Percentiles rank a stretch among this genome's conserved stretches.
Evolutionary conservation across 2,329 filamentous ascomycete genomes (phyloP).

Genomic region (Fusarium sp.): DNA sequence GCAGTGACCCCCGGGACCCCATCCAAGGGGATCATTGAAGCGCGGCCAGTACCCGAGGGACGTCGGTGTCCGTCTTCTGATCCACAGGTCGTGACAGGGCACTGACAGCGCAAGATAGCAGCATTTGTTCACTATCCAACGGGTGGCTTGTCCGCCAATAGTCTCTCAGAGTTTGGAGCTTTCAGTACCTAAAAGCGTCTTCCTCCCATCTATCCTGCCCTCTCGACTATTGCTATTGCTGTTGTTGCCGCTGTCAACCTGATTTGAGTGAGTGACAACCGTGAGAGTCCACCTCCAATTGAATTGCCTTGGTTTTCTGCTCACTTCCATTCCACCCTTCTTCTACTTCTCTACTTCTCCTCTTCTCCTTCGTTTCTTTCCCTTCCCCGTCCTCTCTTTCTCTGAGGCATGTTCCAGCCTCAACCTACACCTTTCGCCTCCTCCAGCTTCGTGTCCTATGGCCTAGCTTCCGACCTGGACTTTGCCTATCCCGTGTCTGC

Average conservation of each 20-base stretch:
- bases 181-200: slow-evolving; percentile 36
- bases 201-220: slow-evolving; percentile 16
- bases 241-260: not conserved
- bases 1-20: slow-evolving; percentile 31
- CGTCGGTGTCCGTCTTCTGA: slow-evolving; percentile 38
- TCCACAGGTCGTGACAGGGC: slow-evolving; percentile 43
- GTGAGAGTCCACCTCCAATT: slow-evolving; percentile 8
- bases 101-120: slow-evolving; percentile 33
- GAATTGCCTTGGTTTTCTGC: slow-evolving; percentile 25
- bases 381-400: slow-evolving; percentile 21
- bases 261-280: slow-evolving; percentile 9
- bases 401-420: slow-evolving; percentile 66
- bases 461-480: slow-evolving; percentile 52
- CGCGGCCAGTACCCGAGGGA: slow-evolving; percentile 36
- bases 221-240: not conserved
- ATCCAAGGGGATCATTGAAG: slow-evolving; percentile 18
- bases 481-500: slow-evolving; percentile 45
- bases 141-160: slow-evolving; percentile 35
- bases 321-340: slow-evolving; percentile 21
- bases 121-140: slow-evolving; percentile 25
- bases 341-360: slow-evolving; percentile 4
- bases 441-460: slow-evolving; percentile 59
- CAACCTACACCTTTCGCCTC: slow-evolving; percentile 63
- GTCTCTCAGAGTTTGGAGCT: slow-evolving; percentile 2
- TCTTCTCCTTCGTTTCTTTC: slow-evolving; percentile 19